phyloP scores from a whole-genome alignment of 2,329 filamentous ascomycete genomes.

The Colletotrichum plurivorum region DNA sequence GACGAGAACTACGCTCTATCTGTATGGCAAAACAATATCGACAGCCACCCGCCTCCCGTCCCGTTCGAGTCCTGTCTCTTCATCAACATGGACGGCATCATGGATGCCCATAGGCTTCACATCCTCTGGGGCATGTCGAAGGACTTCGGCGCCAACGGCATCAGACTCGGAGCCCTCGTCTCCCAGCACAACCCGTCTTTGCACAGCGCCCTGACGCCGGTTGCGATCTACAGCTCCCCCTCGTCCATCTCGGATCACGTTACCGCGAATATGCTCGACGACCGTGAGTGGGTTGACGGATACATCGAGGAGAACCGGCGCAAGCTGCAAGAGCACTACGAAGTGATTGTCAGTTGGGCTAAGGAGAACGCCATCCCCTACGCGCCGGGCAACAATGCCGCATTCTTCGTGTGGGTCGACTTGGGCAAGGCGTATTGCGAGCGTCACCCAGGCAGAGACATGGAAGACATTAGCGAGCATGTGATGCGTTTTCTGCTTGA shows the following conservation, averaged over 20 bases:
- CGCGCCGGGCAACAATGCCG: slow-evolving; percentile 63
- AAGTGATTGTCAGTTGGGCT: slow-evolving; percentile 53
- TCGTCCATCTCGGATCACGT: slow-evolving; percentile 30
- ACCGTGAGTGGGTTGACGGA: slow-evolving; percentile 50
- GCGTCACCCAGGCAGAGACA: slow-evolving; percentile 85
- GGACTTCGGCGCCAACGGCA: slow-evolving; percentile 61
- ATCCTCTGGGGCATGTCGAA: slow-evolving; percentile 50
- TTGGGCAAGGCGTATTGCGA: slow-evolving; percentile 66
- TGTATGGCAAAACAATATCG: slow-evolving; percentile 56
- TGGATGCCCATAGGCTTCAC: slow-evolving; percentile 56
- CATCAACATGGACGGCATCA: slow-evolving; percentile 50
- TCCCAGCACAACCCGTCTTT: slow-evolving; percentile 45
- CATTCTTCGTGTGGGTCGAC: slow-evolving; percentile 69
- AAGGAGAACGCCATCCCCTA: slow-evolving; percentile 59
- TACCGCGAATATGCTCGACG: slow-evolving; percentile 38
- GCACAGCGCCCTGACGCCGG: slow-evolving; percentile 23
- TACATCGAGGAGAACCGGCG: slow-evolving; percentile 61
- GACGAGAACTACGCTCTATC: slow-evolving; percentile 65
- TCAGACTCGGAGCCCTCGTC: slow-evolving; percentile 54
- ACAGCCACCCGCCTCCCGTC: slow-evolving; percentile 49
- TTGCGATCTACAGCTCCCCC: slow-evolving; percentile 31
- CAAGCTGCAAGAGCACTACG: slow-evolving; percentile 56
- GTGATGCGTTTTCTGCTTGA: slow-evolving; percentile 43
- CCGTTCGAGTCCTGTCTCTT: slow-evolving; percentile 60
- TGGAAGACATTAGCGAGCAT: slow-evolving; percentile 66